A percentile compares a stretch with the other conserved stretches of the same genome.
Conservation (phyloP, 345 rosid genomes). For the Syzygium grande region DNA sequence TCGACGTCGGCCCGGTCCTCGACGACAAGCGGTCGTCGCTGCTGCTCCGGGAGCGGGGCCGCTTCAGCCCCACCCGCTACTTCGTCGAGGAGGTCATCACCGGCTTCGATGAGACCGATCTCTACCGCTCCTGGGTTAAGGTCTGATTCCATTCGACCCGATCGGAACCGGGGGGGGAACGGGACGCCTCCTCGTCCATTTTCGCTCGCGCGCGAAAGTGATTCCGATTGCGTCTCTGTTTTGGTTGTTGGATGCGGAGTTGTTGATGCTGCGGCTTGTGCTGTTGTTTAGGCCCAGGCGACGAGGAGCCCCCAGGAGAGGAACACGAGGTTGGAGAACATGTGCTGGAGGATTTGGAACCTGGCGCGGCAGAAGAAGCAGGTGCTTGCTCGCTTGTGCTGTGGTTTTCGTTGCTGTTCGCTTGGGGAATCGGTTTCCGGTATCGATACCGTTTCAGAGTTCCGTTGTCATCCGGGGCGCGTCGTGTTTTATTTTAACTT, state of each 20-base stretch:
- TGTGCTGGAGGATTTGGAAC: conserved; percentile 99
- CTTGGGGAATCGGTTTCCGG: neutral
- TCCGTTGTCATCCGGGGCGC: neutral
- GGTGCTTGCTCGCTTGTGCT: conserved; percentile 21
- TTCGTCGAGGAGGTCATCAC: conserved; percentile 97
- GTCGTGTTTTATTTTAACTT: too few relatives aligned
- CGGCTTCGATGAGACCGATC: conserved; percentile 98
- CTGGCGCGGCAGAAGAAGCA: conserved; percentile 99
- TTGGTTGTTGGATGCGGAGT: neutral
- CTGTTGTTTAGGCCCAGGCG: conserved; percentile 66
- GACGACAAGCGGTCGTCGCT: conserved; percentile 80
- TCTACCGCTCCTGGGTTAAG: conserved; percentile 78
- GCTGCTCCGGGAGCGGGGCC: conserved; percentile 83
- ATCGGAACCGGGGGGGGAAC: too few relatives aligned
- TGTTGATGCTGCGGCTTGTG: neutral
- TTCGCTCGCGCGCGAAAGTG: too few relatives aligned
- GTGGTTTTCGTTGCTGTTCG: neutral
- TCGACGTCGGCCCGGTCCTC: conserved; percentile 89
- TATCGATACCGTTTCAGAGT: neutral
- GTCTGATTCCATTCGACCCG: conserved; percentile 8
- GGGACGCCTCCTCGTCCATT: too few relatives aligned
- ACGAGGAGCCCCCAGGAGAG: conserved; percentile 99
- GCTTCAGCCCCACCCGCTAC: conserved; percentile 96
- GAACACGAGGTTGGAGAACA: conserved; percentile 95
- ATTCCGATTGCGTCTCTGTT: too few relatives aligned